Conservation (phyloP, 805 yeast genomes). For the Saturnispora galanensis region DNA sequence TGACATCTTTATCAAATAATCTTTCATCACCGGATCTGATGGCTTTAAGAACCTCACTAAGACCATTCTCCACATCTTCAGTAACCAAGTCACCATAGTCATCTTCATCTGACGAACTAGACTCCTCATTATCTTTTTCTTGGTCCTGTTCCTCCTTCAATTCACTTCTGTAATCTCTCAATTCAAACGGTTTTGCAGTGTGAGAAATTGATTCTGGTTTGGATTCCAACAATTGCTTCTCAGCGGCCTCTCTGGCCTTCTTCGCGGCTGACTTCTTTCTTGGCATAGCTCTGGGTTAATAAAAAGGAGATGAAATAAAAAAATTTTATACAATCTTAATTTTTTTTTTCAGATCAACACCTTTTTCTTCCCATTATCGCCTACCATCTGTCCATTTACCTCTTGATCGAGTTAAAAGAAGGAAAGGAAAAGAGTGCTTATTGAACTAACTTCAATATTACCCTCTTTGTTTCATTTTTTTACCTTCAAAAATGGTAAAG, state of each 20-base stretch:
- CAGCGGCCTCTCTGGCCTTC: slow-evolving; percentile 44
- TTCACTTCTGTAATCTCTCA: slow-evolving; percentile 10
- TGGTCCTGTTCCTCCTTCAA: slow-evolving; percentile 15
- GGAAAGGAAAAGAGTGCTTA: too few relatives aligned
- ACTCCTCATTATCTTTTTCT: slow-evolving; percentile 18
- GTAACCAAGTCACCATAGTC: slow-evolving; percentile 85
- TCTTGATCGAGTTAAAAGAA: too few relatives aligned
- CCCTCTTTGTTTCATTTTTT: too few relatives aligned
- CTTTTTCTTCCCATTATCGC: too few relatives aligned
- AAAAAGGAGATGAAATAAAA: not conserved
- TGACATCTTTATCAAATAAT: slow-evolving; percentile 56
- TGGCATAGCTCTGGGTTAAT: slow-evolving; percentile 39
- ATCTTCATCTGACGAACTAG: slow-evolving; percentile 66
- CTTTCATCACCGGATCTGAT: slow-evolving; percentile 57
- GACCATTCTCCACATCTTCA: slow-evolving; percentile 73
- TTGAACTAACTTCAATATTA: too few relatives aligned
- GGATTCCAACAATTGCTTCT: not conserved
- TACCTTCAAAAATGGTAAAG: too few relatives aligned
- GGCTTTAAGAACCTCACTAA: slow-evolving; percentile 60
- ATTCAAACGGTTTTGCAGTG: slow-evolving; percentile 7
- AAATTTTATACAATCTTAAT: not conserved
- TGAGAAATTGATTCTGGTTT: slow-evolving; percentile 2
- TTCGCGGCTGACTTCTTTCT: slow-evolving; percentile 83
- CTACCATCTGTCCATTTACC: too few relatives aligned
- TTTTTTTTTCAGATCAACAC: not conserved